phyloP scores from a whole-genome alignment of 305 asterid genomes.

The Petunia hybrid region DNA sequence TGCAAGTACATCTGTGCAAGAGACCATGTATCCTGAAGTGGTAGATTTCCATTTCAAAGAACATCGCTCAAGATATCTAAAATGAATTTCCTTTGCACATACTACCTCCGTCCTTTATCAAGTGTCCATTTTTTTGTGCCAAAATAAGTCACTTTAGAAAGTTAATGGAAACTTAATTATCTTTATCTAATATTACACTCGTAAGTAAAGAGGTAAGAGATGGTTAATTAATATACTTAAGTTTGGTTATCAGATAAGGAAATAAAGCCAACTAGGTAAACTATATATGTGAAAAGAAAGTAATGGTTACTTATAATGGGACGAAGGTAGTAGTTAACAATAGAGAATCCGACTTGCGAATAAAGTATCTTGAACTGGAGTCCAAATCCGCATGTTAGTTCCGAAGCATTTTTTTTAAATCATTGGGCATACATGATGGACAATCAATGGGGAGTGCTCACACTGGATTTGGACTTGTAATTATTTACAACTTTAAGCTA shows the following conservation, averaged over 20 bases:
- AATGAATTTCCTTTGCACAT: not conserved
- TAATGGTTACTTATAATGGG: no score
- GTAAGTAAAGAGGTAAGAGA: no score
- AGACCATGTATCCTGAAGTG: not conserved
- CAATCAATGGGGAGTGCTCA: not conserved
- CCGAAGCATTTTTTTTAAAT: not conserved
- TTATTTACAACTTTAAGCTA: constrained; percentile 20
- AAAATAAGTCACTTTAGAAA: no score
- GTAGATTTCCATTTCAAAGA: not conserved
- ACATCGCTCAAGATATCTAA: not conserved
- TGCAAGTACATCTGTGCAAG: not conserved
- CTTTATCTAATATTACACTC: no score
- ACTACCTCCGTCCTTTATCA: no score
- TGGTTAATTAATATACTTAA: no score
- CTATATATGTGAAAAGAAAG: no score
- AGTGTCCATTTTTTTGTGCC: no score
- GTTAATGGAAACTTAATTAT: no score
- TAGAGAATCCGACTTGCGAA: not conserved
- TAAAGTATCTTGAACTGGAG: not conserved
- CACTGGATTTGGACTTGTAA: not conserved
- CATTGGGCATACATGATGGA: not conserved
- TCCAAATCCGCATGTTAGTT: not conserved
- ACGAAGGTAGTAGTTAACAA: not conserved
- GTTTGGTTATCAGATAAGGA: no score
- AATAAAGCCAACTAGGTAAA: no score